These are phyloP conservation scores for Echeveria elegans DNA, from an alignment of 164 flowering plant species.

Conservation along the genomic window DNA sequence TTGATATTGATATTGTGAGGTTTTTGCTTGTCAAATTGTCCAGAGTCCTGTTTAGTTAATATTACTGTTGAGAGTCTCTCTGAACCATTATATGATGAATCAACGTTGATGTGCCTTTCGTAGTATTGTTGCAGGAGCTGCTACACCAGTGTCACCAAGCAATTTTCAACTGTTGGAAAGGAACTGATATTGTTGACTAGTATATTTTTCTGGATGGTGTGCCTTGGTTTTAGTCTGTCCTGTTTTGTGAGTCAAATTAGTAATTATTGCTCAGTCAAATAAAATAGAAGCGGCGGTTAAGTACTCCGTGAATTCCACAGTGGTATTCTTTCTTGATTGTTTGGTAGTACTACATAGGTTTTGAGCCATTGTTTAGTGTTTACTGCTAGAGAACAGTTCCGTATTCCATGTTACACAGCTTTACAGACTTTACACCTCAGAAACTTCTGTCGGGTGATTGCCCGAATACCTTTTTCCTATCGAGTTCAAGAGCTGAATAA, in stretches of 20 bases:
- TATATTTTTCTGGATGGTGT: constrained; percentile 24
- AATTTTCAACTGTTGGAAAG: constrained; percentile 12
- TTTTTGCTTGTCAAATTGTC: background rate
- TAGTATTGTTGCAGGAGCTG: constrained; percentile 4
- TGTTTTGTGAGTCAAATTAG: too few relatives aligned
- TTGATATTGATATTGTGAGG: background rate
- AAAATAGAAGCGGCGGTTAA: background rate
- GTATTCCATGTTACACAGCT: background rate
- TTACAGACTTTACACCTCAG: background rate
- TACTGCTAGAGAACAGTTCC: too few relatives aligned
- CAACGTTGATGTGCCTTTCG: background rate
- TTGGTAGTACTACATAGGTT: background rate
- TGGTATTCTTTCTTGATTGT: background rate
- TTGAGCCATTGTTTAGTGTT: background rate
- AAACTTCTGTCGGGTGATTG: background rate
- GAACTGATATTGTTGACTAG: constrained; percentile 22
- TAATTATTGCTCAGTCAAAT: background rate
- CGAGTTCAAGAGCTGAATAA: background rate
- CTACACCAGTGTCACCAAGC: constrained; percentile 6
- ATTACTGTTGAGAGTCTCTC: background rate
- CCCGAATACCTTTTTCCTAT: background rate
- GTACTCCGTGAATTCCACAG: background rate
- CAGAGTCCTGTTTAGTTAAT: background rate
- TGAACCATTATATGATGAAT: background rate
- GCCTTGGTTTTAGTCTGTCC: constrained; percentile 25